phyloP scores from a whole-genome alignment of 176 grass and related monocot species.

The Bonia amplexicaulis region DNA sequence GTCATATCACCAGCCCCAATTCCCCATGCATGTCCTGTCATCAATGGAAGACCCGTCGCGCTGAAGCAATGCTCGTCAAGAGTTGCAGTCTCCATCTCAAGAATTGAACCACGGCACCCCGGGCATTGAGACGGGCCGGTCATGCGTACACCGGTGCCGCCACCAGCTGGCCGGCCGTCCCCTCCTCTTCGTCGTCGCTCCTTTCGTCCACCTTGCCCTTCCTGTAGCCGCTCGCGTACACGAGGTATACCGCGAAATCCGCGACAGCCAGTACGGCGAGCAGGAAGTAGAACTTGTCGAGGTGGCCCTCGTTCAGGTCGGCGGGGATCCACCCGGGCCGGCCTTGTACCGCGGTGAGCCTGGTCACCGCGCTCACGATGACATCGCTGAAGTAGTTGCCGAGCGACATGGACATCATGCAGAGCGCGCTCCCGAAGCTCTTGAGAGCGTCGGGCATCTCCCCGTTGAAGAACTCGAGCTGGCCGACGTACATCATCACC shows the following conservation, averaged over 20 bases:
- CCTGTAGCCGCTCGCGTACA: conserved; percentile 50
- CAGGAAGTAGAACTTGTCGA: conserved; percentile 89
- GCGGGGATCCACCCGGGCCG: conserved; percentile 71
- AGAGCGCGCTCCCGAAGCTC: conserved; percentile 93
- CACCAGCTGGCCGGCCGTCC: not conserved
- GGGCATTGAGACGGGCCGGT: not conserved
- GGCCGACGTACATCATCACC: conserved; percentile 97
- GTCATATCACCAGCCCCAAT: not conserved
- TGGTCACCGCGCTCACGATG: conserved; percentile 72
- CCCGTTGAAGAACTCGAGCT: conserved; percentile 92
- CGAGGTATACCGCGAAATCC: conserved; percentile 66
- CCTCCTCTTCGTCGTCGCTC: conserved; percentile 31
- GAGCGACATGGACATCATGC: conserved; percentile 94
- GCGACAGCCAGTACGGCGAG: conserved; percentile 52
- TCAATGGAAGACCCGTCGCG: conserved; percentile 27
- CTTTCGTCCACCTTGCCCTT: conserved; percentile 47
- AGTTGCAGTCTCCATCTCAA: conserved; percentile 31
- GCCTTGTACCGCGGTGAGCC: conserved; percentile 34
- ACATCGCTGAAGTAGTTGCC: conserved; percentile 88
- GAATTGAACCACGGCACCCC: not conserved
- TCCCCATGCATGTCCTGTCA: conserved; percentile 34
- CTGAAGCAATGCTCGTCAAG: not conserved
- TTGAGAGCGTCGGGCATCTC: conserved; percentile 82
- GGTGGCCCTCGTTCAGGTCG: conserved; percentile 71
- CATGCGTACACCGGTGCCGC: not conserved